Evolutionary conservation across 2,329 filamentous ascomycete species (phyloP).

Genomic region (Cladophialophora immunda): DNA sequence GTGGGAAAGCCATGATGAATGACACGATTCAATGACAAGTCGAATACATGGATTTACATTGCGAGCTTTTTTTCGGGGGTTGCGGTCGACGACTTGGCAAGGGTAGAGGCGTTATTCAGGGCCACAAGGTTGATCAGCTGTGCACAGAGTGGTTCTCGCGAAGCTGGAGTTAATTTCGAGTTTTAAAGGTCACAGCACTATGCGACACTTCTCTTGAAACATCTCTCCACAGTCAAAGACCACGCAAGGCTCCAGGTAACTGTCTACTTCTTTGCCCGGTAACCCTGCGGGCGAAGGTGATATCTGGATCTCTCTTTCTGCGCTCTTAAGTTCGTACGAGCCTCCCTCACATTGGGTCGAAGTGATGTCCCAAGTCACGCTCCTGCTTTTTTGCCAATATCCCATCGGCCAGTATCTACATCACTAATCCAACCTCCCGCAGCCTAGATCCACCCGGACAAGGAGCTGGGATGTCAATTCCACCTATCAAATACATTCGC

Average conservation of each 20-base stretch:
- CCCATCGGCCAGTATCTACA: too few relatives aligned
- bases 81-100: slow-evolving; percentile 16
- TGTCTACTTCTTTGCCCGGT: background rate
- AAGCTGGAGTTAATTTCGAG: slow-evolving; percentile 1
- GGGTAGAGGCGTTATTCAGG: slow-evolving; percentile 12
- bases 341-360: background rate
- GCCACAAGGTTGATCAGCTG: background rate
- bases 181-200: background rate
- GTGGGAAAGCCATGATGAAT: background rate
- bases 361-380: background rate
- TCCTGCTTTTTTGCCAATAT: background rate
- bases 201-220: background rate
- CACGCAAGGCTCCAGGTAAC: background rate
- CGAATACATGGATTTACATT: slow-evolving; percentile 15
- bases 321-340: background rate
- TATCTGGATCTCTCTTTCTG: background rate
- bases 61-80: slow-evolving; percentile 12
- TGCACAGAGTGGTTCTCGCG: background rate
- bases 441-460: background rate
- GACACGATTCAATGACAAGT: slow-evolving; percentile 21
- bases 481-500: background rate
- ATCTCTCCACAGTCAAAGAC: background rate
- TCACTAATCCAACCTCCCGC: too few relatives aligned
- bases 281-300: background rate
- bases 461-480: background rate